Evolutionary conservation across 2,329 filamentous ascomycete species (phyloP).

Genomic region (Hysterium pulicare): DNA sequence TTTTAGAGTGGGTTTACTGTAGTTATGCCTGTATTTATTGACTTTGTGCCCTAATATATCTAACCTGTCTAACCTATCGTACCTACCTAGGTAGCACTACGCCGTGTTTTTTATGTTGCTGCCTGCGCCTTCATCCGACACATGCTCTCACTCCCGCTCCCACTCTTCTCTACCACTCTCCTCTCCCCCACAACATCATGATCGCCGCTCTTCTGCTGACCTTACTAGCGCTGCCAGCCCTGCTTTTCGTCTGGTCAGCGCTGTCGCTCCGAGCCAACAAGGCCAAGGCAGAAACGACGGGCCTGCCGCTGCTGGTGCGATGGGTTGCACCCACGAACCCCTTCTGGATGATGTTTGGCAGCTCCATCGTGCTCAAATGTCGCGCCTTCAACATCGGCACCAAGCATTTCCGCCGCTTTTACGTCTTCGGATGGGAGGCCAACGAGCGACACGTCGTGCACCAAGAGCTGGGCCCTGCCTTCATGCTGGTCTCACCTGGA

Average conservation of each 20-base stretch:
- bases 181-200: not conserved
- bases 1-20: too few species aligned
- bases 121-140: too few species aligned
- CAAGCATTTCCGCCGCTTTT: conserved; percentile 17
- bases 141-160: too few species aligned
- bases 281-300: not conserved
- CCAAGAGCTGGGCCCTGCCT: conserved; percentile 18
- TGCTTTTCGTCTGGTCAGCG: not conserved
- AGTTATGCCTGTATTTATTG: too few species aligned
- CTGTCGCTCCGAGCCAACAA: not conserved
- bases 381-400: conserved; percentile 1
- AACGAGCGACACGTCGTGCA: conserved; percentile 14
- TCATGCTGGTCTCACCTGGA: conserved; percentile 21
- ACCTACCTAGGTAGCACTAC: too few species aligned
- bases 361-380: not conserved
- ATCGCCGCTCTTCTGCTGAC: not conserved
- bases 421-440: conserved; percentile 21
- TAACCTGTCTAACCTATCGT: too few species aligned
- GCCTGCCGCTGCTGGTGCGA: not conserved
- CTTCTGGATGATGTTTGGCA: conserved; percentile 6
- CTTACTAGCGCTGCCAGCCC: not conserved
- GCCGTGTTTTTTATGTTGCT: too few species aligned
- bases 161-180: not conserved
- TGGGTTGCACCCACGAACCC: conserved; percentile 6
- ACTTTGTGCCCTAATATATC: too few species aligned